Evolutionary conservation across 2,329 filamentous ascomycete species (phyloP), one percentile per base, ranked within the genome.

Genomic region (Claviceps pusilla): DNA sequence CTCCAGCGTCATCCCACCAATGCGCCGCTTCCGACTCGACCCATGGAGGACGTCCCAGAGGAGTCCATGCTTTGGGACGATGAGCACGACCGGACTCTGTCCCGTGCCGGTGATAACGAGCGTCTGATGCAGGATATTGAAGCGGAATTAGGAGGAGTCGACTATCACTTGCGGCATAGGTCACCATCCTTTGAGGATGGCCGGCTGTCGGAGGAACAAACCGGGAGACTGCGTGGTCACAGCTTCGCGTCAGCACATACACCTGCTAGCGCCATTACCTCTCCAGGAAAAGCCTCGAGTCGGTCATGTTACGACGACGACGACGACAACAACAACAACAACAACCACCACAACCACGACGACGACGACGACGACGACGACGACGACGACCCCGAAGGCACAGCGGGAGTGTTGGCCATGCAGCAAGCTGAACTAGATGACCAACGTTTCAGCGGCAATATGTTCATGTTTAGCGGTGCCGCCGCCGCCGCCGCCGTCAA

Each of bases 361-460:
- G 2, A 24, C 24, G 24, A 24, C 24, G 24, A 24, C 24, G 24
- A 14, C 24, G 24, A 24, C 24, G 24, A 24, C 24, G 24, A 14
- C 33, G 76, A 94, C 51, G 94, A 89, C 64, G 91, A 97, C 64
- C 82, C 86, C 0, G 91, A 96, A 67, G 91, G 86, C 24, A 83
- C 86, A 43, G 88, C 88, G 57, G 91, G 93, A 16, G 72, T 94
- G 52, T 79, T 87, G 64, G 89, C 89, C 59, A 82, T 97, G 77
- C 82, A 83, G 56, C 81, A 90, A 70, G 89, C 89, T 4, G 89
- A 95, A 57, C 80, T 89, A 66, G 87, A 94, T 56, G 81, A 83
- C 51, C 80, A 82, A 51, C 76, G 68, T 11, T 71, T 71, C 49
- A 65, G 66, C 46, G 60, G 61, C 41, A 63, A 57, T 19, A 58